Evolutionary conservation across 225 moss, liverwort and hornwort species (phyloP).

Genomic region (Marchantia polymorpha): DNA sequence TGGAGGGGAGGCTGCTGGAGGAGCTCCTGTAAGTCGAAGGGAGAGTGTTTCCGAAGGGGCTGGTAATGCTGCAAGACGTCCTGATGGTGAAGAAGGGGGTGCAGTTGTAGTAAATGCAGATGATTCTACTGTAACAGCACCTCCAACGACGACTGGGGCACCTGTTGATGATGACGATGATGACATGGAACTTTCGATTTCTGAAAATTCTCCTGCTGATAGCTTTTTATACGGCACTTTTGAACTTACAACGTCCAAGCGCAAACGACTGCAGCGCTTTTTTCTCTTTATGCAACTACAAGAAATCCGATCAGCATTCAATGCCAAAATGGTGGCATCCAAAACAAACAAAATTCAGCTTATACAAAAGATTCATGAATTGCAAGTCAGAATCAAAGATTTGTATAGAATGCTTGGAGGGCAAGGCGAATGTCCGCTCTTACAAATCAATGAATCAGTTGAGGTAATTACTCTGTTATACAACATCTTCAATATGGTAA

Average conservation of each 20-base stretch:
- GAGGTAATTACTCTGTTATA: constrained; percentile 39
- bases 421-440: constrained; percentile 55
- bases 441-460: constrained; percentile 54
- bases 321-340: constrained; percentile 55
- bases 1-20: constrained; percentile 27
- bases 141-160: constrained; percentile 9
- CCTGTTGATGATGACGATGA: constrained; percentile 50
- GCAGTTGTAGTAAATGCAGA: neutral
- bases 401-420: constrained; percentile 65
- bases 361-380: constrained; percentile 66
- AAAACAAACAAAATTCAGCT: constrained; percentile 62
- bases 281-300: constrained; percentile 53
- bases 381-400: constrained; percentile 60
- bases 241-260: constrained; percentile 58
- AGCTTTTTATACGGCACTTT: constrained; percentile 55
- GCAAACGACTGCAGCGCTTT: constrained; percentile 70
- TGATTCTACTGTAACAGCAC: neutral
- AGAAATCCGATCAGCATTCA: constrained; percentile 52
- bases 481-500: too few species aligned
- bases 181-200: constrained; percentile 50
- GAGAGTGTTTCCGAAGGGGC: constrained; percentile 9
- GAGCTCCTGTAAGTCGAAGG: constrained; percentile 13
- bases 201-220: constrained; percentile 40
- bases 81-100: constrained; percentile 18
- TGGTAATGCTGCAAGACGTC: constrained; percentile 14